Evolutionary conservation across 2,329 filamentous ascomycete species (phyloP).

Genomic region (Golovinomyces cichoracearum): DNA sequence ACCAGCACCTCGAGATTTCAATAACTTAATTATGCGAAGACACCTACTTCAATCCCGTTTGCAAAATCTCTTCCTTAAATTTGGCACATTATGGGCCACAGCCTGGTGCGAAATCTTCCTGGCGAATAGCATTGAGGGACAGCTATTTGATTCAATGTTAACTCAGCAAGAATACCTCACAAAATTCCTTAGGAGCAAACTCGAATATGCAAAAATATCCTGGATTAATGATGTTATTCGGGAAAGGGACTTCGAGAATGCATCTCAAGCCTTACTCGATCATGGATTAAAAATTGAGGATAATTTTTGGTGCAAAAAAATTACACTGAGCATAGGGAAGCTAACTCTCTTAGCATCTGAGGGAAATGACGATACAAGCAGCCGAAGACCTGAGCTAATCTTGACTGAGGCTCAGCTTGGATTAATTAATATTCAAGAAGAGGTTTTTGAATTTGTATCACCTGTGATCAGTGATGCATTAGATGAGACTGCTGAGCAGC

Average conservation of each 20-base stretch:
- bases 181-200: conserved; percentile 46
- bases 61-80: conserved; percentile 22
- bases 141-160: conserved; percentile 43
- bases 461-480: conserved; percentile 44
- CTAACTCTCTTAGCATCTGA: conserved; percentile 43
- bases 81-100: conserved; percentile 28
- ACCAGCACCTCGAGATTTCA: conserved; percentile 2
- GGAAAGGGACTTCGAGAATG: conserved; percentile 48
- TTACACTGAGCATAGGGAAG: conserved; percentile 74
- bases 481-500: conserved; percentile 51
- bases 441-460: conserved; percentile 43
- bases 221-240: conserved; percentile 85
- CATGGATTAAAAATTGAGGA: conserved; percentile 47
- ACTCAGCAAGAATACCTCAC: conserved; percentile 50
- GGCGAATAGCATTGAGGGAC: conserved; percentile 34
- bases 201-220: conserved; percentile 48
- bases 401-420: conserved; percentile 11
- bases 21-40: conserved; percentile 2
- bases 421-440: conserved; percentile 48
- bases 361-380: conserved; percentile 8
- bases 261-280: conserved; percentile 42
- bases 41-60: conserved; percentile 11
- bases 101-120: conserved; percentile 63
- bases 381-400: conserved; percentile 17
- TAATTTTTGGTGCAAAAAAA: conserved; percentile 77